Evolutionary conservation across 176 grass and related monocot species (phyloP), one percentile per base, ranked within the genome.

Genomic region (Cenchrus fungigraminus): DNA sequence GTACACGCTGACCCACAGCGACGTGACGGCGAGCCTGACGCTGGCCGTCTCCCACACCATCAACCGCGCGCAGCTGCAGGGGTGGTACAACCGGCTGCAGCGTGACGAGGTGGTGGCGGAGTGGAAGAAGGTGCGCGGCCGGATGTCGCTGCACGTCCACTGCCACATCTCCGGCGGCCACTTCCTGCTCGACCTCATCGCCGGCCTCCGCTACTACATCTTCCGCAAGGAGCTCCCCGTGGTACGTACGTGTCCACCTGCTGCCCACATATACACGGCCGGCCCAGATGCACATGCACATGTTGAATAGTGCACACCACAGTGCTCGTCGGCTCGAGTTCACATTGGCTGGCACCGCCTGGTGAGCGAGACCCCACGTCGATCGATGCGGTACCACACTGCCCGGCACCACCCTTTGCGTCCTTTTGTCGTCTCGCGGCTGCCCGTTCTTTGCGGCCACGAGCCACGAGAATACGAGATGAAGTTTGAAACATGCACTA

Each of bases 101-200:
- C 89, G 97, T 46, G 97, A 99, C 78, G 97, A 99, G 82, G 97
- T 99, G 81, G 91, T 99, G 37, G 97, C 97, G 0, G 97, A 99
- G 80, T 99, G 97, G 94, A 97, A 90, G 86, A 99, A 91, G 88
- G 90, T 97, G 54, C 86, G 66, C 1, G 94, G 91, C 5, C 65
- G 77, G 63, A 99, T 99, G 97, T 99, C 97, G 60, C 88, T 99
- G 45, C 97, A 97, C 71, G 97, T 99, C 53, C 97, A 99, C 90
- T 99, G 97, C 97, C 97, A 99, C 81, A 97, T 99, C 83, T 97
- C 94, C 84, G 97, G 97, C 74, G 97, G 94, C 0, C 94, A 99
- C 79, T 77, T 99, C 88, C 91, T 99, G n/a, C 94, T 97, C 68
- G 90, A 96, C 80, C 86, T 94, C 79, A 92, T 99, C 88, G 97